Evolutionary conservation across 2,329 filamentous ascomycete genomes (phyloP).

Genomic region (Teratosphaeria viscida): DNA sequence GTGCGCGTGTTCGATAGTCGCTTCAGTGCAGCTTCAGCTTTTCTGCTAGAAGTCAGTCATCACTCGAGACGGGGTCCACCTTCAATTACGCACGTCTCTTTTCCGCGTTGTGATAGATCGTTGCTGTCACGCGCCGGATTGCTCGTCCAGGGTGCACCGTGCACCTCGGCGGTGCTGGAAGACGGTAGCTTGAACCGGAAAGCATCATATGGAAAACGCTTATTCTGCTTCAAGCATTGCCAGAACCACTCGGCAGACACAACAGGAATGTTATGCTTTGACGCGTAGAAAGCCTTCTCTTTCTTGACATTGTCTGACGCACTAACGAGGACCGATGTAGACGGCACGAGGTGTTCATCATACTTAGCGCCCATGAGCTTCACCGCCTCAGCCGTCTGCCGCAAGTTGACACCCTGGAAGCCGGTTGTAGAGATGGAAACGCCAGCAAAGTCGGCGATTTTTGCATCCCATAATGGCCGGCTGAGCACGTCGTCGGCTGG

Average conservation of each 20-base stretch:
- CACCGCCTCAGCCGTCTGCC: conserved; percentile 71
- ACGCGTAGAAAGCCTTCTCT: conserved; percentile 71
- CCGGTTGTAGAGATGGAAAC: conserved; percentile 55
- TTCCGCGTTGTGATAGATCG: neutral
- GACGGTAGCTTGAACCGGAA: conserved; percentile 14
- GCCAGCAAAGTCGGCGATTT: conserved; percentile 29
- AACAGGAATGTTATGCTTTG: conserved; percentile 67
- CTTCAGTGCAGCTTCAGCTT: conserved; percentile 2
- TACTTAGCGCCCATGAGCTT: conserved; percentile 64
- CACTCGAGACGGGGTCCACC: neutral
- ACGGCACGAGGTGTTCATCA: conserved; percentile 61
- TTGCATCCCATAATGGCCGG: conserved; percentile 53
- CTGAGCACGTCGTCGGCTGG: conserved; percentile 64
- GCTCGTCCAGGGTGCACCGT: neutral
- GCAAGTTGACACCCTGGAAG: conserved; percentile 72
- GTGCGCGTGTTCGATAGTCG: conserved; percentile 23
- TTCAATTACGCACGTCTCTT: neutral
- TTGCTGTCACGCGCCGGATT: conserved; percentile 8
- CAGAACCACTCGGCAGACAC: conserved; percentile 77
- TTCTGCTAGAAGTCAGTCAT: neutral
- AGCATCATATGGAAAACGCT: conserved; percentile 38
- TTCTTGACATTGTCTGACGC: conserved; percentile 40
- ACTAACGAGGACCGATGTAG: conserved; percentile 67
- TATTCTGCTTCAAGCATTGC: conserved; percentile 55
- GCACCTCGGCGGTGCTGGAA: conserved; percentile 7